A percentile compares a stretch with the other conserved stretches of the same genome.
phyloP scores from a whole-genome alignment of 2,329 filamentous ascomycete species.

The Emericellopsis cladophorae region DNA sequence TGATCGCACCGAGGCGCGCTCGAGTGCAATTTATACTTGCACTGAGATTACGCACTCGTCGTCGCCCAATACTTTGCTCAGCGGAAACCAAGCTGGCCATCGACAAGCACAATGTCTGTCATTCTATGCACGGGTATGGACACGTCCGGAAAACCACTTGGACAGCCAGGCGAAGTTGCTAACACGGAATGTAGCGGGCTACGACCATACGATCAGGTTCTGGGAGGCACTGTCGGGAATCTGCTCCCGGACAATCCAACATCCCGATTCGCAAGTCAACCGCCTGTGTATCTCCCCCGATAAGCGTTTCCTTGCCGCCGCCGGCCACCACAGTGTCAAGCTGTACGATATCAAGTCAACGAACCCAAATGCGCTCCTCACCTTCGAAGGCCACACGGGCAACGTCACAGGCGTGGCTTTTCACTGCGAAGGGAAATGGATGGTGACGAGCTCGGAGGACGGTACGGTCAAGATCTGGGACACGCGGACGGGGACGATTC shows the following conservation, averaged over 20 bases:
- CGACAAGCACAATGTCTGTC: slow-evolving; percentile 25
- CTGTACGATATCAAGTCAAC: slow-evolving; percentile 97
- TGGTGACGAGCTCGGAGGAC: slow-evolving; percentile 96
- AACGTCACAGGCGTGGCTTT: slow-evolving; percentile 97
- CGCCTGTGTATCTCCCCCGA: slow-evolving; percentile 96
- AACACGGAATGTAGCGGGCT: slow-evolving; percentile 31
- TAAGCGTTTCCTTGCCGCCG: slow-evolving; percentile 88
- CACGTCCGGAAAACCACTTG: too few relatives aligned
- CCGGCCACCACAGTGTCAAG: slow-evolving; percentile 72
- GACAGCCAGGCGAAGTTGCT: background rate
- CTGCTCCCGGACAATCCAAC: slow-evolving; percentile 94
- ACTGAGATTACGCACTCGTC: too few relatives aligned
- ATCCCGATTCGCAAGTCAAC: slow-evolving; percentile 97
- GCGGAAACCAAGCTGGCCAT: too few relatives aligned
- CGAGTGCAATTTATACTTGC: too few relatives aligned
- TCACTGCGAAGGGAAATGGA: slow-evolving; percentile 98
- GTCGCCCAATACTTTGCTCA: too few relatives aligned
- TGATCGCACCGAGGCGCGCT: too few relatives aligned
- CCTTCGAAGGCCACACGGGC: slow-evolving; percentile 89
- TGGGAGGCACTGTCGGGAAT: slow-evolving; percentile 98
- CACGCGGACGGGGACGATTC: slow-evolving; percentile 70
- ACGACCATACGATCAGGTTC: slow-evolving; percentile 62
- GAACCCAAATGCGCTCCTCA: slow-evolving; percentile 87
- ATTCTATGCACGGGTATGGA: slow-evolving; percentile 47
- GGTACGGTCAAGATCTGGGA: slow-evolving; percentile 97